These are phyloP conservation scores for Solanum tarapatanum DNA, from an alignment of 257 asterid species.

Conservation along the genomic window DNA sequence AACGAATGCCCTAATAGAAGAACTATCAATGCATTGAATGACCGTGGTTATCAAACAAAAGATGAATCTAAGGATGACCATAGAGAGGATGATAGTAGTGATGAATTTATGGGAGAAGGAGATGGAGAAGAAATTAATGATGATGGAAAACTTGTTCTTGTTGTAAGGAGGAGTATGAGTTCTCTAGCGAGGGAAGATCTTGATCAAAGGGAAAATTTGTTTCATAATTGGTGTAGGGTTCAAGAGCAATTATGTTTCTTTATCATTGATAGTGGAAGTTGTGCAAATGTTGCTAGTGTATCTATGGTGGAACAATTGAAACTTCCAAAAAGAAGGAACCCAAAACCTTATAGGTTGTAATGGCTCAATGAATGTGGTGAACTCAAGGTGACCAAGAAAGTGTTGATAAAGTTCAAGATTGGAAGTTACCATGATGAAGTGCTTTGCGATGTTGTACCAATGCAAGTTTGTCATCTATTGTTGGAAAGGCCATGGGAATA, in stretches of 20 bases:
- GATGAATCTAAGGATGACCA: too few species aligned
- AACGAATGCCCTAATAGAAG: too few species aligned
- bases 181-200: too few species aligned
- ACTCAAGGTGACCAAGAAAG: neutral
- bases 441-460: neutral
- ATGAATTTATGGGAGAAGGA: neutral
- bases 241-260: neutral
- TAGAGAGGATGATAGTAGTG: neutral
- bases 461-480: neutral
- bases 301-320: too few species aligned
- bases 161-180: too few species aligned
- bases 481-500: neutral
- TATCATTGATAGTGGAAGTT: neutral
- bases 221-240: neutral
- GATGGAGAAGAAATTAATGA: neutral
- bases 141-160: neutral
- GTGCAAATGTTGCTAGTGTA: neutral
- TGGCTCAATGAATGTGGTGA: neutral
- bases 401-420: neutral
- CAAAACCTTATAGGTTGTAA: neutral
- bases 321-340: neutral
- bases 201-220: too few species aligned
- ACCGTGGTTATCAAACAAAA: too few species aligned
- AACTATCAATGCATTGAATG: too few species aligned
- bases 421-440: neutral